Percentiles rank a stretch among this genome's conserved stretches.
These are phyloP conservation scores for Trametes versicolor DNA, from an alignment of 1,284 basidiomycete genomes.

Conservation along the genomic window DNA sequence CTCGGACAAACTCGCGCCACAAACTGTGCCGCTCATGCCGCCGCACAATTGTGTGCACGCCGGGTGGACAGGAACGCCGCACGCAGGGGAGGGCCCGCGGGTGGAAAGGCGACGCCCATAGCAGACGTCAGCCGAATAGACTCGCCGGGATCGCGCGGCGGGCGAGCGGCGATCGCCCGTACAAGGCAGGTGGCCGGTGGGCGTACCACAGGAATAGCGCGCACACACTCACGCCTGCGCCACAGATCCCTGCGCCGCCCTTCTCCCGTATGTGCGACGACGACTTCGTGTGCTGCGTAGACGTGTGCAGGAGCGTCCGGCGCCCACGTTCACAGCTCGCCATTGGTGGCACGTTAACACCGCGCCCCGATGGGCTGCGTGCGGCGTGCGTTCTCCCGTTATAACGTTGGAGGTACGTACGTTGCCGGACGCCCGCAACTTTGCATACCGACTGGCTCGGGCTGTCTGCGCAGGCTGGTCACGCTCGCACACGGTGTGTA, in stretches of 20 bases:
- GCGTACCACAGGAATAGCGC: conserved; percentile 8
- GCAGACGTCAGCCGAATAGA: conserved; percentile 8
- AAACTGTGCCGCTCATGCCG: conserved; percentile 4
- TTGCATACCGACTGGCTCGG: background rate
- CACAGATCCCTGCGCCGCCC: conserved; percentile 11
- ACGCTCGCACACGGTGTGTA: conserved; percentile 10
- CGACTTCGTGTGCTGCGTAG: conserved; percentile 1
- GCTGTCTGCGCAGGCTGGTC: background rate
- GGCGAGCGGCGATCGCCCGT: conserved; percentile 14
- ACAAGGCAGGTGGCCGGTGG: conserved; percentile 1
- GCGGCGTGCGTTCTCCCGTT: background rate
- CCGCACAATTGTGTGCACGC: background rate
- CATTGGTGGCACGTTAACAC: background rate
- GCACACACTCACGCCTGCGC: conserved; percentile 15
- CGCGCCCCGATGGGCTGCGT: background rate
- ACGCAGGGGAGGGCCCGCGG: no score
- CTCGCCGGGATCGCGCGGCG: conserved; percentile 6
- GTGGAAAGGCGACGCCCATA: conserved; percentile 8
- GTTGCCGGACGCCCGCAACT: conserved; percentile 3
- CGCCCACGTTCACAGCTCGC: background rate
- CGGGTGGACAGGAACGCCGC: background rate
- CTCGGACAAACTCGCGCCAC: conserved; percentile 16
- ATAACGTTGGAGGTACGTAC: conserved; percentile 15
- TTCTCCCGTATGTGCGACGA: conserved; percentile 5
- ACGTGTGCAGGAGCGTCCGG: background rate